Percentiles rank a stretch among this genome's conserved stretches.
Conservation (phyloP, 1,139 yeast species). For the Scheffersomyces segobiensis region DNA sequence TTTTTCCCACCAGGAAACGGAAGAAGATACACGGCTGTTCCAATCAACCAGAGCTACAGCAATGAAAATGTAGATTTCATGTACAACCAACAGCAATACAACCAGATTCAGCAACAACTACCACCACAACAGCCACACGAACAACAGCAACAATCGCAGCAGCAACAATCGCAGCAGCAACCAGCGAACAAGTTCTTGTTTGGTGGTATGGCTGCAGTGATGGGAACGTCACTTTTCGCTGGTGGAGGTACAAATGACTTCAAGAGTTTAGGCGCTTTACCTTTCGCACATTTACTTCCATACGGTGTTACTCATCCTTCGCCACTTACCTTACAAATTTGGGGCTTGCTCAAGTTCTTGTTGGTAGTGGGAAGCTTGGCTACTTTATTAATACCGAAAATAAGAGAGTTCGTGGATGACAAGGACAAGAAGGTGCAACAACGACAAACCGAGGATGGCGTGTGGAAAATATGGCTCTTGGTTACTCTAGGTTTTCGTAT, state of each 20-base stretch:
- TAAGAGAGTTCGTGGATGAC: slow-evolving; percentile 5
- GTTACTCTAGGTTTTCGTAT: slow-evolving; percentile 31
- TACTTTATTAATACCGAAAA: slow-evolving; percentile 25
- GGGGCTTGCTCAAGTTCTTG: slow-evolving; percentile 25
- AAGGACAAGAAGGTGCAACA: slow-evolving; percentile 2
- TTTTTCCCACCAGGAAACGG: neutral
- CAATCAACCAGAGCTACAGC: neutral
- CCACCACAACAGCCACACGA: slow-evolving; percentile 7
- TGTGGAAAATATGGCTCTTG: slow-evolving; percentile 24
- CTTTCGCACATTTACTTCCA: slow-evolving; percentile 30
- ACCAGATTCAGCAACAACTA: slow-evolving; percentile 2
- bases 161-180: slow-evolving; percentile 7
- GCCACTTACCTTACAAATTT: slow-evolving; percentile 25
- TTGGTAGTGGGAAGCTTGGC: slow-evolving; percentile 29
- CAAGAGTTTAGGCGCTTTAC: slow-evolving; percentile 41
- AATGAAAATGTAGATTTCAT: neutral
- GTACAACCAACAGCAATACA: slow-evolving; percentile 3
- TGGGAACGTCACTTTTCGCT: slow-evolving; percentile 49
- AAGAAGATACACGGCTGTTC: neutral
- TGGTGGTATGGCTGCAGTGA: slow-evolving; percentile 59
- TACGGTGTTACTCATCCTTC: slow-evolving; percentile 24
- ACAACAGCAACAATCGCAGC: slow-evolving; percentile 12
- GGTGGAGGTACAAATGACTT: slow-evolving; percentile 35
- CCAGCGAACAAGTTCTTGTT: slow-evolving; percentile 35
- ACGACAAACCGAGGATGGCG: slow-evolving; percentile 4